Percentiles rank a stretch among this genome's conserved stretches.
Conservation (phyloP, 176 grass and related monocot species). For the Stipa capillata region DNA sequence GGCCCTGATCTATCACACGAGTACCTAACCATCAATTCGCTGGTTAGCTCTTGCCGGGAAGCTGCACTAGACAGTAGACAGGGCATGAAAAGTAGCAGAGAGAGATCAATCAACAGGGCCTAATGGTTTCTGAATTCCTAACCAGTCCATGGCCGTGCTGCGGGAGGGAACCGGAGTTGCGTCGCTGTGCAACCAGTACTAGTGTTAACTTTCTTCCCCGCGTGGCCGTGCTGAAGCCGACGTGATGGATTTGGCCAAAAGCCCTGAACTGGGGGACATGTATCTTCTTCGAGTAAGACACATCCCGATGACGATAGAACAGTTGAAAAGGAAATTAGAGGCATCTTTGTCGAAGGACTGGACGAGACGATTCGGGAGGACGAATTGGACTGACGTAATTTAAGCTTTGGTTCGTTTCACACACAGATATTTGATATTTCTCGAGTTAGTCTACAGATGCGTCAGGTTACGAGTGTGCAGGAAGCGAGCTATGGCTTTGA, state of each 20-base stretch:
- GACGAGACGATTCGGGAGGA: not conserved
- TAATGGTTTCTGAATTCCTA: not conserved
- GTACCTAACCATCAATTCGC: conserved; percentile 1
- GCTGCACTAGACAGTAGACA: not conserved
- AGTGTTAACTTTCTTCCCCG: not conserved
- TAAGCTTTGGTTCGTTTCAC: conserved; percentile 17
- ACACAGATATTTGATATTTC: conserved; percentile 26
- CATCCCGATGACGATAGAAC: not conserved
- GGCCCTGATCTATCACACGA: not conserved
- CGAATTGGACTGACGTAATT: not conserved
- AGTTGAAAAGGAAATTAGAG: not conserved
- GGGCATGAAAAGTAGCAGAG: not conserved
- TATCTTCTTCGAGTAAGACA: not conserved
- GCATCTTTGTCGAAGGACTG: not conserved
- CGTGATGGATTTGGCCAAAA: not conserved
- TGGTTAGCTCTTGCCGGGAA: conserved; percentile 2
- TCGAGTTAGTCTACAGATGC: not conserved
- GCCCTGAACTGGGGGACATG: not conserved
- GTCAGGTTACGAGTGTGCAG: not conserved
- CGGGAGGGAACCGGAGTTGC: not conserved
- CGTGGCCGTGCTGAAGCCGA: not conserved
- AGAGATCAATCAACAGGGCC: not conserved
- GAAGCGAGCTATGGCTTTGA: not conserved
- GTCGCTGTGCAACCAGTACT: not conserved
- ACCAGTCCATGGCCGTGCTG: not conserved